Base-by-base conservation (phyloP, 306 rosid genomes). In the Hippophae rhamnoides region DNA sequence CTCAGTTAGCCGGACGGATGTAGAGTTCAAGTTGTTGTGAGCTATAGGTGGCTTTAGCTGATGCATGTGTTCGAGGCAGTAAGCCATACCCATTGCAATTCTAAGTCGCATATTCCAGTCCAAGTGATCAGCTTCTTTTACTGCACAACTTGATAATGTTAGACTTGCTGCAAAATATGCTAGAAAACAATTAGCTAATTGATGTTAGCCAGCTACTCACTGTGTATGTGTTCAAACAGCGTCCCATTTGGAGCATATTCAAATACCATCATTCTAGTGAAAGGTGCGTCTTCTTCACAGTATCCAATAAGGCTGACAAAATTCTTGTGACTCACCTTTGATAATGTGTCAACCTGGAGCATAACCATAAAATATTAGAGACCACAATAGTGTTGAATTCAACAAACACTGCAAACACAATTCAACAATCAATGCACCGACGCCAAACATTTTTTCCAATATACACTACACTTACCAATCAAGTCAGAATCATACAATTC, bases 221-320 rank as follows among this genome's bases (percentile, higher is more conserved):
- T 66, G 69, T 92, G 99, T 50, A 92, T 77, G 77, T 88, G 99
- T 81, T 92, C 99, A 57, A 78, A 92, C 48, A 92, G 82, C 43
- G 99, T 81, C 69, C 99, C 99, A 40, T 85, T 92, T 0, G 99
- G 93, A 47, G 99, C 93, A 51, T 92, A 92, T 73, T 92, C 99
- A 61, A 88, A 92, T 73, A 92, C 95, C 81, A 88, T 52, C 93
- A 92, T 85, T 80, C 99, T 74, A 54, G 93, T 84, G 77, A 92
- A 88, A 64, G 99, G 99, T 43, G 80, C 83, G 1, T 88, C 93
- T 80, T 92, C 99, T 78, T 78, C 77, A 12, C 99, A 92, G 65
- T 48, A 81, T 58, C 99, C 96, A 77, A 92, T 70, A 38, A 92
- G 89, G 75, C 79, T 92, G 78, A 88, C 84, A 65, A 88, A 88